phyloP scores from a whole-genome alignment of 208 protist species.

The Leishmania tarentolae region DNA sequence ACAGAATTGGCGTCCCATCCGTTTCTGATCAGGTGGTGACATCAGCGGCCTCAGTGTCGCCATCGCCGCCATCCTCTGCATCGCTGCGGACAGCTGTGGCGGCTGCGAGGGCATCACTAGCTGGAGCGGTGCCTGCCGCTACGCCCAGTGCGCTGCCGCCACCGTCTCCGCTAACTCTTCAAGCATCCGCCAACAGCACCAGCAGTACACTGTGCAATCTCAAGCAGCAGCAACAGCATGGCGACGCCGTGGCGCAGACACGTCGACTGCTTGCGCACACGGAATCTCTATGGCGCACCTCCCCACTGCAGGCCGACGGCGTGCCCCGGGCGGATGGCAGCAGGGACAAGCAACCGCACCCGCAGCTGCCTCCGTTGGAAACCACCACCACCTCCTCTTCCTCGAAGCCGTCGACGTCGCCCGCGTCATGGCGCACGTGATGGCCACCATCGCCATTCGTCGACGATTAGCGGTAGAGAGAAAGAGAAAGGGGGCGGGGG shows the following conservation, averaged over 20 bases:
- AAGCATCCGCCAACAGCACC: constrained; percentile 1
- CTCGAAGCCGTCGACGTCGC: not conserved
- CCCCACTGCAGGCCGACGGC: not conserved
- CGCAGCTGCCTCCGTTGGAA: constrained; percentile 14
- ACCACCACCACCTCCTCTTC: not conserved
- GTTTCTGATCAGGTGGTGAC: not conserved
- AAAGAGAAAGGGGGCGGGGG: not conserved
- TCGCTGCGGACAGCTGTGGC: constrained; percentile 1
- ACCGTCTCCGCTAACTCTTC: not conserved
- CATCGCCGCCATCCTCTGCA: not conserved
- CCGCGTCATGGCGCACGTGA: not conserved
- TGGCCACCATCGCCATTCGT: constrained; percentile 2
- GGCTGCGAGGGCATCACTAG: not conserved
- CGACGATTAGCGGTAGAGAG: not conserved
- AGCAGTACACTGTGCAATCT: constrained; percentile 14
- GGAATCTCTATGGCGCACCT: constrained; percentile 34
- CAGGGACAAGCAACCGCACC: not conserved
- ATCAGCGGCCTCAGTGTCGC: not conserved
- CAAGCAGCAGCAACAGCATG: constrained; percentile 8
- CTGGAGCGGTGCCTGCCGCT: not conserved
- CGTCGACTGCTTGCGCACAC: constrained; percentile 29
- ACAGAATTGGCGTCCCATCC: not conserved
- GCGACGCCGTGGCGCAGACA: constrained; percentile 21
- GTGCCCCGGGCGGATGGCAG: not conserved
- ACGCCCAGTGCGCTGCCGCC: not conserved